Base-by-base conservation (phyloP, 2,329 filamentous ascomycete species). In the Aspergillus uvarum region DNA sequence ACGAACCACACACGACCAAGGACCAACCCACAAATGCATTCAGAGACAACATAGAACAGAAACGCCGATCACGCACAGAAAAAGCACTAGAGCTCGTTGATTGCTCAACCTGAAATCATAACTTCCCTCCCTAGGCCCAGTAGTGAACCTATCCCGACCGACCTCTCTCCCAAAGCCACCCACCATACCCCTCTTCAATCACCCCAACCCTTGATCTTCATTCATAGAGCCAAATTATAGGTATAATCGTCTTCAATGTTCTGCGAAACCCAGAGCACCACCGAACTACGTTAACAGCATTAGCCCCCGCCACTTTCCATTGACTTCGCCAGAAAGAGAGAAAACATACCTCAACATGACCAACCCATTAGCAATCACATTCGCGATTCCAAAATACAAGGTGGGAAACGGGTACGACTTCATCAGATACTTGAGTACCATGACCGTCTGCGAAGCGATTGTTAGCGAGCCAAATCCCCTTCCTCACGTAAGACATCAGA, bases 201-300 rank as follows among this genome's bases (percentile, higher is more conserved):
- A 26, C 26, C 6, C 38, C 32, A 32, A 38, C 12, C 22, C 35
- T 55, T 47, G 47, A 22, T 21, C 29, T 24, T 31, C 12, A 31
- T 32, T 74, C 68, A 89, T 64, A 89, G 80, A 53, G 86, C 85
- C 63, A 89, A 76, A 68, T 86, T 89, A 74, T 89, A 89, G 31
- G 86, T 88, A 72, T 89, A 89, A 69, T 89, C 87, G 67, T 89
- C 87, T 73, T 89, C 87, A 77, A 89, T 88, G 69, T 89, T 89
- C 79, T 89, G 87, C 54, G 85, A 86, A 29, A 89, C 81, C 87
- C 87, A 89, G 35, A 89, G 81, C 42, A 89, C 84, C 52, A 85
- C 80, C 26, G 85, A 85, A 70, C 86, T 88, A 66, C 19, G 44
- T 29, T 31, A 59, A 73, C 59, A 75, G 74, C 61, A 63, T 63